These are phyloP conservation scores for Psilocybe subaeruginosa DNA, from an alignment of 768 basidiomycete genomes.

Conservation along the genomic window DNA sequence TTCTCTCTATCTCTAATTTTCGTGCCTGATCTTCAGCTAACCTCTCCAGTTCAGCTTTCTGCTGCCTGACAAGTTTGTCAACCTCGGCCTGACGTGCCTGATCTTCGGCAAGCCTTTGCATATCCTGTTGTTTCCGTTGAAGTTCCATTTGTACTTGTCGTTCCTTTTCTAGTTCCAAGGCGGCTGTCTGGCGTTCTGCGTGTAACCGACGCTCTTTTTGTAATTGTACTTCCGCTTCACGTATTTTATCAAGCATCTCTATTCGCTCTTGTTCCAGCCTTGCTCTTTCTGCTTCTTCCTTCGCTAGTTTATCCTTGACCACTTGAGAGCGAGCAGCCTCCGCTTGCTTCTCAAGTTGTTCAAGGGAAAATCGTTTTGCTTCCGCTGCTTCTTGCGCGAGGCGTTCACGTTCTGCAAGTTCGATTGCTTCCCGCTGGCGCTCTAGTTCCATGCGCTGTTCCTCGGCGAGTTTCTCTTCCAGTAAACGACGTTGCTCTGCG, in stretches of 20 bases:
- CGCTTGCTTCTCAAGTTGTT: slow-evolving; percentile 24
- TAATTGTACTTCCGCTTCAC: slow-evolving; percentile 32
- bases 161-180: slow-evolving; percentile 22
- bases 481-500: slow-evolving; percentile 27
- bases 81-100: slow-evolving; percentile 25
- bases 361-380: slow-evolving; percentile 24
- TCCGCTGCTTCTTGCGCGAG: slow-evolving; percentile 29
- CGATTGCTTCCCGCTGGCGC: slow-evolving; percentile 22
- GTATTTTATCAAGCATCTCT: slow-evolving; percentile 36
- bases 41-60: slow-evolving; percentile 5
- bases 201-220: slow-evolving; percentile 33
- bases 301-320: slow-evolving; percentile 26
- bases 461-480: slow-evolving; percentile 34
- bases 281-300: slow-evolving; percentile 36
- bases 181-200: slow-evolving; percentile 27
- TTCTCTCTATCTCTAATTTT: not conserved
- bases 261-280: slow-evolving; percentile 34
- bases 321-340: slow-evolving; percentile 18
- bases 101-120: slow-evolving; percentile 25
- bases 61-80: slow-evolving; percentile 10
- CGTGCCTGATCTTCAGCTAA: not conserved
- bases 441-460: slow-evolving; percentile 31
- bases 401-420: slow-evolving; percentile 31
- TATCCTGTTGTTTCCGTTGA: slow-evolving; percentile 24
- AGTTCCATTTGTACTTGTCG: slow-evolving; percentile 27